Evolutionary conservation across 768 basidiomycete species (phyloP).

Genomic region (Chalciporus pseudorubinellus): DNA sequence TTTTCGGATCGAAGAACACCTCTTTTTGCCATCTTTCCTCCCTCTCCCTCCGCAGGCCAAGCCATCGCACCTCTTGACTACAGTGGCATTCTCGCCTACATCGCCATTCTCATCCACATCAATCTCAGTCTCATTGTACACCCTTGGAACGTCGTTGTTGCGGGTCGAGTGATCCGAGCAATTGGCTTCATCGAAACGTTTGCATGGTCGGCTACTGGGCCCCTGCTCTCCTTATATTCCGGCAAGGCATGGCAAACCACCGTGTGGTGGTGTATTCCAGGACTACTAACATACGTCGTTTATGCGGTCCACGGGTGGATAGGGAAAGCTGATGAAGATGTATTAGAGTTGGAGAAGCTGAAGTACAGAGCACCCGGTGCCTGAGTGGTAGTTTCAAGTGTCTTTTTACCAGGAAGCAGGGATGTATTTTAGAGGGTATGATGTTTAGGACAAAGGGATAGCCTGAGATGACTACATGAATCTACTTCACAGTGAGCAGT

Average conservation of each 20-base stretch:
- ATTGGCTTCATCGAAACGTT: conserved; percentile 33
- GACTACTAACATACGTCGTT: conserved; percentile 41
- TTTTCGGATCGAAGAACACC: conserved; percentile 47
- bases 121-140: conserved; percentile 47
- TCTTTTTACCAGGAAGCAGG: not conserved
- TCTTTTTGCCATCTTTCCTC: conserved; percentile 43
- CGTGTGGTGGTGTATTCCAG: conserved; percentile 51
- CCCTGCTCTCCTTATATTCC: conserved; percentile 47
- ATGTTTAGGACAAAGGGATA: too few relatives aligned
- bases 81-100: conserved; percentile 42
- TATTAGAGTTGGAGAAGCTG: conserved; percentile 51
- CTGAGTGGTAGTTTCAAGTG: conserved; percentile 21
- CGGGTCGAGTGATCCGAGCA: conserved; percentile 28
- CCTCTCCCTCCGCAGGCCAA: conserved; percentile 8
- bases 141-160: conserved; percentile 31
- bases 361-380: conserved; percentile 57
- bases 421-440: not conserved
- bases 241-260: conserved; percentile 52
- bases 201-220: conserved; percentile 45
- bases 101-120: conserved; percentile 50
- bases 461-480: too few relatives aligned
- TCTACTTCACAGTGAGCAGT: too few relatives aligned
- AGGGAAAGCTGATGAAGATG: conserved; percentile 42
- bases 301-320: conserved; percentile 48
- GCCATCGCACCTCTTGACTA: conserved; percentile 40